Base-by-base conservation (phyloP, 2,329 filamentous ascomycete genomes). In the Arthrobotrys sinensis region DNA sequence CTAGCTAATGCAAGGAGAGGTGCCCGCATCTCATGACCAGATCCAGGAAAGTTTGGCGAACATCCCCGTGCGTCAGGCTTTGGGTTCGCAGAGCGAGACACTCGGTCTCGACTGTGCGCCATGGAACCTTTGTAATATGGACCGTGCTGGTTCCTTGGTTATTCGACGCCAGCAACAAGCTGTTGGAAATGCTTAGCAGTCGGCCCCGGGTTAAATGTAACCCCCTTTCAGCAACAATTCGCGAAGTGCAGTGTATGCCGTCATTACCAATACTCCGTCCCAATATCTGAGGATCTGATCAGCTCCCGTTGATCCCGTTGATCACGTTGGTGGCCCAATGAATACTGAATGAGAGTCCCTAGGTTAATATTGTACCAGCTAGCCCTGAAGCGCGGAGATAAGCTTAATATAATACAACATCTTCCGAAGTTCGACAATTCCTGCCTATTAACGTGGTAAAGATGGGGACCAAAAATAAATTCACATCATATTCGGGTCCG, bases 1-100 rank as follows among this genome's bases (percentile, higher is more conserved):
- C 62, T 60, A 38, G 36, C 12, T 57, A 52, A 62, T 62, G 70
- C 62, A 67, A 36, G 52, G 69, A 50, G 62, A 8, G 24, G 11
- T 11, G 8, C 5, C 28, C 19, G 16, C 50, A 60, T 43, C 57
- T 14, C 24, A 75, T 62, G 52, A 52, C 40, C 53, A 52, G 11
- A 75, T 67, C 7, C 5, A 68, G 70, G 7, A 75, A 75, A 63
- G 63, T 63, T 62, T 75, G 63, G 53, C 70, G 63, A 75, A 38
- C 3, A 48, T 64, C 40, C 48, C 62, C 60, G 46, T 64, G 69
- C 69, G 48, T 53, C 45, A 21, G 11, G 65, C 14, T n/a, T 38
- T 24, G 32, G 12, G 28, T 36, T 38, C n/a, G 52, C 50, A 36
- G 24, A 5, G 32, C 52, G 28, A 50, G 16, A 32, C 55, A 38